These are phyloP conservation scores for Schrenkiella parvula DNA, from an alignment of 345 rosid species.

Conservation along the genomic window DNA sequence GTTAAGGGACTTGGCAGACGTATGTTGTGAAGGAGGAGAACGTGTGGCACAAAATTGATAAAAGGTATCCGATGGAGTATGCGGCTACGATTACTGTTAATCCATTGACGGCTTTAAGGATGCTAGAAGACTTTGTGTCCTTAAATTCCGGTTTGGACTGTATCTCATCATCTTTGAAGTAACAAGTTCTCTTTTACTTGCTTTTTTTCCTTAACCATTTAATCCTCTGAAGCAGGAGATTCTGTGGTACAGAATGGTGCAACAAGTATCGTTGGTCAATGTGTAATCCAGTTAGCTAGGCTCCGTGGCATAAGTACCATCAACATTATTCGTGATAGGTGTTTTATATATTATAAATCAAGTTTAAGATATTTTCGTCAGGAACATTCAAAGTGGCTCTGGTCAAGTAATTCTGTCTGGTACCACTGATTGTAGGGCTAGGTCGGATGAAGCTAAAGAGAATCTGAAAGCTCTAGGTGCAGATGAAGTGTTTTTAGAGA, in stretches of 20 bases:
- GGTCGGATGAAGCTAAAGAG: constrained; percentile 68
- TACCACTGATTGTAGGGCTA: constrained; percentile 44
- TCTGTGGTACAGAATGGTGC: constrained; percentile 85
- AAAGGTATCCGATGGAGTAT: constrained; percentile 67
- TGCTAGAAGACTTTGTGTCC: constrained; percentile 71
- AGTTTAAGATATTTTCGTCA: background rate
- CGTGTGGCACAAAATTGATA: constrained; percentile 73
- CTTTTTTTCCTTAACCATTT: constrained; percentile 7
- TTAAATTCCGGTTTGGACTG: constrained; percentile 48
- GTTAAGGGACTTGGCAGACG: constrained; percentile 91
- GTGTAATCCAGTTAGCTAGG: constrained; percentile 75
- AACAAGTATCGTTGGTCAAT: constrained; percentile 82
- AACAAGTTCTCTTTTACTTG: too few species aligned
- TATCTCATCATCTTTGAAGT: too few species aligned
- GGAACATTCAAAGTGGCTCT: background rate
- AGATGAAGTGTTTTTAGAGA: constrained; percentile 69
- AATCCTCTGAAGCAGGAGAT: constrained; percentile 47
- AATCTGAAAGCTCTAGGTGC: constrained; percentile 65
- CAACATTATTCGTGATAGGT: constrained; percentile 85
- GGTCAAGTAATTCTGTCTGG: background rate
- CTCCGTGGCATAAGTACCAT: constrained; percentile 59
- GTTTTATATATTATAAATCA: background rate
- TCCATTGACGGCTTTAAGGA: constrained; percentile 80
- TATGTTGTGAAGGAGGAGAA: constrained; percentile 65
- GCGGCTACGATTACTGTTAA: constrained; percentile 83